phyloP scores from a whole-genome alignment of 2,329 filamentous ascomycete genomes.

The Aotearoamyces nothofagi region DNA sequence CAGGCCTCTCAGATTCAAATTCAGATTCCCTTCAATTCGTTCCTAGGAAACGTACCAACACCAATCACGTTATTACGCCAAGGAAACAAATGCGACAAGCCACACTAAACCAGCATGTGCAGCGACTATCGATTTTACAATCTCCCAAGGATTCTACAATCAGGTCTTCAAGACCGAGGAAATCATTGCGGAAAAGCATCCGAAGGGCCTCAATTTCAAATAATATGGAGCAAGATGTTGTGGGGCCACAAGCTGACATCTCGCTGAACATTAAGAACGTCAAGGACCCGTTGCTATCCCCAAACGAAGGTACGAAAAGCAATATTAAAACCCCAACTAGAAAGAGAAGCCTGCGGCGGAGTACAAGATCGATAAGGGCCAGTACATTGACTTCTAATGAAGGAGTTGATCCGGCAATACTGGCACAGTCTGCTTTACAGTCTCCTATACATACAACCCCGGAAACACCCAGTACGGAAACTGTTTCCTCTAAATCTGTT shows the following conservation, averaged over 20 bases:
- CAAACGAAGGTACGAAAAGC: too few relatives aligned
- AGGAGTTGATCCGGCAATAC: too few relatives aligned
- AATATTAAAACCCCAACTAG: not conserved
- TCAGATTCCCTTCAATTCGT: conserved; percentile 13
- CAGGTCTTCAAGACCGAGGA: conserved; percentile 2
- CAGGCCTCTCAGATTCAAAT: too few relatives aligned
- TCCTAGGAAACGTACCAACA: conserved; percentile 18
- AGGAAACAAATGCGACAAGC: conserved; percentile 12
- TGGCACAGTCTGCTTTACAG: too few relatives aligned
- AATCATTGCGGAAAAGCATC: conserved; percentile 1
- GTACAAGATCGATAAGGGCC: conserved; percentile 4
- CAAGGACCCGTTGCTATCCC: too few relatives aligned
- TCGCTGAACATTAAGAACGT: too few relatives aligned
- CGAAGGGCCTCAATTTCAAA: too few relatives aligned
- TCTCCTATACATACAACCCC: too few relatives aligned
- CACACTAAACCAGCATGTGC: conserved; percentile 3
- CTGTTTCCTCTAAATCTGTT: too few relatives aligned
- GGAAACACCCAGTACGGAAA: too few relatives aligned
- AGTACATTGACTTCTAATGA: conserved; percentile 6
- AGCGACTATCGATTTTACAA: not conserved
- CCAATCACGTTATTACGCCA: conserved; percentile 18
- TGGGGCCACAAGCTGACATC: too few relatives aligned
- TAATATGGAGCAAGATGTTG: too few relatives aligned
- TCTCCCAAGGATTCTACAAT: conserved; percentile 1
- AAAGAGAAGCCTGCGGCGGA: conserved; percentile 2